Evolutionary conservation across 2,329 filamentous ascomycete species (phyloP), one percentile per base, ranked within the genome.

Genomic region (Anthostomella pinea): DNA sequence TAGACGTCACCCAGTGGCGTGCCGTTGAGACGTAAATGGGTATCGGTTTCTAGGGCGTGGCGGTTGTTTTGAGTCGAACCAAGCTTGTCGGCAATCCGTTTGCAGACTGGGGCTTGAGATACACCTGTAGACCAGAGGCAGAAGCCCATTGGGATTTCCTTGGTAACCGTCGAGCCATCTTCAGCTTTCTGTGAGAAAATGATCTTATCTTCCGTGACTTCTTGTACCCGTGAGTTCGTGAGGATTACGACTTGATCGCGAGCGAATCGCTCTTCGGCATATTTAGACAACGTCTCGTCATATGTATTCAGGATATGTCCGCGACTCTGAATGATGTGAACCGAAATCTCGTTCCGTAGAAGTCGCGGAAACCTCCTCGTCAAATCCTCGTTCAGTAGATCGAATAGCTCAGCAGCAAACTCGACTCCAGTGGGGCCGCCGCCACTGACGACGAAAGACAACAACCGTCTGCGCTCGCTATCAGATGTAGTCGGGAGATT

Each of bases 71-170:
- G 93, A 10, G 69, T 66, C 4, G 83, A 72, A 13, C 79, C 80
- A 3, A 98, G 78, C 53, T 88, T 86, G n/a, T 76, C 69, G 3
- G 90, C 83, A 18, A 98, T 68, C 13, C 70, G 83, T 63, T 88
- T 78, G 58, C 80, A 85, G 48, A 98, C 81, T 17, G 85, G 77
- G 4, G 87, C 86, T 59, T 95, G 93, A 0, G 90, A 73, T 26
- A 98, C 91, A 43, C 93, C 93, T 1, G 93, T 98, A 0, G 93
- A 97, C 93, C 93, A 98, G 10, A 98, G 73, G 54, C 93, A 97
- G 68, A 98, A 95, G 18, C 89, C 93, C 72, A 88, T 90, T 0
- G 93, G 91, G 0, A 98, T 79, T 55, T 98, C 93, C 62, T 98
- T 98, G 16, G 81, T 85, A n/a, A 95, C 53, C 0, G 82, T 64